Conservation (phyloP, 2,329 filamentous ascomycete genomes). For the Ceratocystis variospora region DNA sequence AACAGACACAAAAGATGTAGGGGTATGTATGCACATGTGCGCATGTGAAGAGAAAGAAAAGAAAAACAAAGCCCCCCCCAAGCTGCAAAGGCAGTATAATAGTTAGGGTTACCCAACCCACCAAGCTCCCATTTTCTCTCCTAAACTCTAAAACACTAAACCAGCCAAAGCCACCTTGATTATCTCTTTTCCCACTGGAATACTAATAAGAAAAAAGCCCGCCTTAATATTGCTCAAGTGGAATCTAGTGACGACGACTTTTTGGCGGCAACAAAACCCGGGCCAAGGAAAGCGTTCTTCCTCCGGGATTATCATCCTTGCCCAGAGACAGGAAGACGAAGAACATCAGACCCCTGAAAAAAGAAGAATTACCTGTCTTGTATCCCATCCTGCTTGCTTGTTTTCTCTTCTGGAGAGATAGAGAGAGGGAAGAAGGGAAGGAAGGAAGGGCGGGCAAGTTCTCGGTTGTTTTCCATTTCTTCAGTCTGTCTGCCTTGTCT, state of each 20-base stretch:
- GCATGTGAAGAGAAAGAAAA: no score
- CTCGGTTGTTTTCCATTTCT: not conserved
- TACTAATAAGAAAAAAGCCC: not conserved
- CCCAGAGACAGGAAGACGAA: not conserved
- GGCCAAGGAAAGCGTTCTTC: conserved; percentile 1
- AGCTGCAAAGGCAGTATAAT: no score
- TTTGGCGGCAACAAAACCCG: not conserved
- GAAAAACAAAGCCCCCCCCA: no score
- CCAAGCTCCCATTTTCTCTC: no score
- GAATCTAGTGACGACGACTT: not conserved
- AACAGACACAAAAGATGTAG: not conserved
- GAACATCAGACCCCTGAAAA: conserved; percentile 3
- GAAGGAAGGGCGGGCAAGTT: not conserved
- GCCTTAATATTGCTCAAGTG: not conserved
- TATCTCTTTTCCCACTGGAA: not conserved
- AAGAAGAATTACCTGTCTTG: not conserved
- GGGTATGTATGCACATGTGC: no score
- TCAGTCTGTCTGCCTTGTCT: not conserved
- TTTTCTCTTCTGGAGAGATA: not conserved
- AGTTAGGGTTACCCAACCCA: no score
- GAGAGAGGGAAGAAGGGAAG: not conserved
- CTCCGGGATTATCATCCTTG: not conserved
- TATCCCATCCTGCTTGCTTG: not conserved
- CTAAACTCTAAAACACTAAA: no score
- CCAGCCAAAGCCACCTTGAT: no score